Percentiles rank a stretch among this genome's conserved stretches.
These are phyloP conservation scores for Cladophialophora immunda DNA, from an alignment of 2,329 filamentous ascomycete species.

Conservation along the genomic window DNA sequence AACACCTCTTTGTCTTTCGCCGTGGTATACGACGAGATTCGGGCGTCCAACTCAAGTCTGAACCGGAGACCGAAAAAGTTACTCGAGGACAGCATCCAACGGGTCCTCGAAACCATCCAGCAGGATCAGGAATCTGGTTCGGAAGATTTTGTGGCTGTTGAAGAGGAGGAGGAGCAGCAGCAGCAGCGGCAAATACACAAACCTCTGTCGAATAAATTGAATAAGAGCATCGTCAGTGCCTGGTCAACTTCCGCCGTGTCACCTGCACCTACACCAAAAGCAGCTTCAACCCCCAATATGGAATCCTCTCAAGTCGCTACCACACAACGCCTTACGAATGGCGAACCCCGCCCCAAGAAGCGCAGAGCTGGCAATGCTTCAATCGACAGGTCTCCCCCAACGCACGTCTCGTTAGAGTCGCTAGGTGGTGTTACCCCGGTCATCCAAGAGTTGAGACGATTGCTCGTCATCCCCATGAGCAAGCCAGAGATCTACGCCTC, in stretches of 20 bases:
- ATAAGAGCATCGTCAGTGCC: constrained; percentile 68
- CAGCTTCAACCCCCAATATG: constrained; percentile 15
- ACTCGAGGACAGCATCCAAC: constrained; percentile 84
- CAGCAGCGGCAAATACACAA: constrained; percentile 42
- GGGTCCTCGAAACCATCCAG: constrained; percentile 77
- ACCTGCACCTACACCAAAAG: constrained; percentile 21
- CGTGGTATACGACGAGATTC: constrained; percentile 79
- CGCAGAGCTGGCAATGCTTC: constrained; percentile 64
- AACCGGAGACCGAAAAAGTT: constrained; percentile 82
- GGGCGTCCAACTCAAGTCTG: constrained; percentile 84
- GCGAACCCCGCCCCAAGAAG: constrained; percentile 73
- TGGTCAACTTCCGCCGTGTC: constrained; percentile 55
- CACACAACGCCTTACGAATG: constrained; percentile 69
- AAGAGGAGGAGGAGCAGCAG: background rate
- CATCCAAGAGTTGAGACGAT: constrained; percentile 72
- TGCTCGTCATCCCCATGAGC: constrained; percentile 76
- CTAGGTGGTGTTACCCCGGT: constrained; percentile 80
- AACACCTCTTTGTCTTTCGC: constrained; percentile 61
- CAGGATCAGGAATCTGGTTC: constrained; percentile 65
- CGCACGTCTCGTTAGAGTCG: constrained; percentile 73
- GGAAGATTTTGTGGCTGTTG: constrained; percentile 57
- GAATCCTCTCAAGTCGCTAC: constrained; percentile 47
- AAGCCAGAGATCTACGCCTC: constrained; percentile 71
- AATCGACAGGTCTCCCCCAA: constrained; percentile 70
- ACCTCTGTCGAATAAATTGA: constrained; percentile 65